A percentile compares a stretch with the other conserved stretches of the same genome.
Conservation (phyloP, 257 asterid genomes). For the Solanum verrucosum region DNA sequence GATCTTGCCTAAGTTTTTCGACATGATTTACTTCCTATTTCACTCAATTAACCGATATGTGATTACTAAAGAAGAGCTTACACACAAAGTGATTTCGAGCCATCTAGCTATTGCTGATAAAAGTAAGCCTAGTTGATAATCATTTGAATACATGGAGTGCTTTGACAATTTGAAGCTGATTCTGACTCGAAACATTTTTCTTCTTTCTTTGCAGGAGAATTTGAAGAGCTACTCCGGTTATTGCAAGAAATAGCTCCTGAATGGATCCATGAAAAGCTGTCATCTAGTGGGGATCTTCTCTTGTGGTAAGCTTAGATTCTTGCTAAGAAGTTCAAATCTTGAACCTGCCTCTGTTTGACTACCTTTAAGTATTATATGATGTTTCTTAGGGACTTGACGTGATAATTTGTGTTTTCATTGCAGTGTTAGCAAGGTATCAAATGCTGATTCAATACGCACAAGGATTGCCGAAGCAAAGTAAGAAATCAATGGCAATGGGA, state of each 20-base stretch:
- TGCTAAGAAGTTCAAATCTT: neutral
- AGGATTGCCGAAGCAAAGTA: constrained; percentile 48
- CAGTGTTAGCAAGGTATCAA: constrained; percentile 55
- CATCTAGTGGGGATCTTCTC: constrained; percentile 53
- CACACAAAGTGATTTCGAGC: constrained; percentile 41
- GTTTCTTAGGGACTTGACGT: neutral
- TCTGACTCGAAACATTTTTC: neutral
- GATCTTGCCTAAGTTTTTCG: constrained; percentile 61
- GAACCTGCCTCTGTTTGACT: neutral
- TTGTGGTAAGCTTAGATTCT: constrained; percentile 37
- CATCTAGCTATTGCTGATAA: constrained; percentile 36
- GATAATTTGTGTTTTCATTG: neutral
- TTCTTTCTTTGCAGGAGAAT: constrained; percentile 44
- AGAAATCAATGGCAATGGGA: neutral
- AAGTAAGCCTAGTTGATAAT: constrained; percentile 32
- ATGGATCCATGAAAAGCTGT: constrained; percentile 61
- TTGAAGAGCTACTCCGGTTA: constrained; percentile 62
- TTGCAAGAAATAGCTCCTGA: constrained; percentile 78
- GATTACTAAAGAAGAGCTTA: constrained; percentile 56
- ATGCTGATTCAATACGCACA: constrained; percentile 40
- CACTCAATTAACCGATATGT: constrained; percentile 64
- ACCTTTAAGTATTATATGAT: neutral
- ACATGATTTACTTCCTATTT: constrained; percentile 46
- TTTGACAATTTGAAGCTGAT: neutral
- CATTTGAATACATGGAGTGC: neutral